Evolutionary conservation across 306 rosid genomes (phyloP).

Genomic region (Alnus rubra): DNA sequence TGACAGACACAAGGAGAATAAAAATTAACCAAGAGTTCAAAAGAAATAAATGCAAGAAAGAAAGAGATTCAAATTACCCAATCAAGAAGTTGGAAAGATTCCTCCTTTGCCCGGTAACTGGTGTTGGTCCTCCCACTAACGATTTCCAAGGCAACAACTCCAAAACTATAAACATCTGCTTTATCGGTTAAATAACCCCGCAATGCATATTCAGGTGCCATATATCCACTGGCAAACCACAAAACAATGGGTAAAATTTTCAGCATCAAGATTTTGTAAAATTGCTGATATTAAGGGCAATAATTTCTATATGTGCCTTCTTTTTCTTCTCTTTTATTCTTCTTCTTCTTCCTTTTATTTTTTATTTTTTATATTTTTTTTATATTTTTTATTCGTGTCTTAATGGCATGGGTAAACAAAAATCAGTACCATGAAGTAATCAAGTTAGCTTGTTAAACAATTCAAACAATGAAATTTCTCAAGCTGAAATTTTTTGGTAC

Average conservation of each 20-base stretch:
- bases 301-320: neutral
- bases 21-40: neutral
- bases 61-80: conserved; percentile 28
- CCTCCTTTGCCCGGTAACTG: conserved; percentile 3
- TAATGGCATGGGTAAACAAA: too few species aligned
- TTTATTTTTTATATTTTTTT: too few species aligned
- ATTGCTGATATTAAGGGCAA: neutral
- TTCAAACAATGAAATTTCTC: neutral
- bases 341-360: too few species aligned
- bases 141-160: conserved; percentile 32
- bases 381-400: too few species aligned
- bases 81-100: conserved; percentile 29
- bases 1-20: neutral
- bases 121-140: conserved; percentile 28
- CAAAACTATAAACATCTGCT: conserved; percentile 41
- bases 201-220: conserved; percentile 41
- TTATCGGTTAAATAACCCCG: conserved; percentile 35
- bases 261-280: neutral
- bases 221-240: conserved; percentile 30
- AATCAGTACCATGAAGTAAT: neutral
- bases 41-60: neutral
- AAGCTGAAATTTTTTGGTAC: neutral
- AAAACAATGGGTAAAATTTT: neutral
- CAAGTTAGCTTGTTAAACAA: neutral
- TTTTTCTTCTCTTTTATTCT: too few species aligned